phyloP scores from a whole-genome alignment of 768 basidiomycete species.

The Hypholoma fasciculare region DNA sequence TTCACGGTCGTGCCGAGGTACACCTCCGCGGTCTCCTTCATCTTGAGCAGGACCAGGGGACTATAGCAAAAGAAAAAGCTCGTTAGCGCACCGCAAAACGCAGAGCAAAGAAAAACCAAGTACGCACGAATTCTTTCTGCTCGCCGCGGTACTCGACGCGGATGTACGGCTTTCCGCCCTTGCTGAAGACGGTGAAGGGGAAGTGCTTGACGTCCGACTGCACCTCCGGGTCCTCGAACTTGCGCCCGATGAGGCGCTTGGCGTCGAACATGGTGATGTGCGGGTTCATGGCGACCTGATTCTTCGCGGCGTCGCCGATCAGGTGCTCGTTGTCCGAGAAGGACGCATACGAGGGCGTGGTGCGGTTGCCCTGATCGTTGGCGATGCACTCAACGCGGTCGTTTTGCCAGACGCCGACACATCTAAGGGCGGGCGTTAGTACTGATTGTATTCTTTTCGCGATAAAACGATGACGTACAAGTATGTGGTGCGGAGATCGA shows the following conservation, averaged over 20 bases:
- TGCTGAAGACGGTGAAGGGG: background rate
- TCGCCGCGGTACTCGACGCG: background rate
- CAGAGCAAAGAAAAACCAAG: background rate
- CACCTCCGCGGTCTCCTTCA: background rate
- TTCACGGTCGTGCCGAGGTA: background rate
- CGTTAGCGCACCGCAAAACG: background rate
- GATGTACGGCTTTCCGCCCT: background rate
- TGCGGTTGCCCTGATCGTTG: background rate
- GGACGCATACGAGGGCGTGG: background rate
- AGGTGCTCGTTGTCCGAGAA: background rate
- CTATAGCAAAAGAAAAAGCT: background rate
- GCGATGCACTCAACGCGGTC: slow-evolving; percentile 54
- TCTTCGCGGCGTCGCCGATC: background rate
- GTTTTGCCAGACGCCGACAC: slow-evolving; percentile 99
- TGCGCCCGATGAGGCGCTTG: background rate
- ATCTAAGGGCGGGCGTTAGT: slow-evolving; percentile 47
- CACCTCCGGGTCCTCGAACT: background rate
- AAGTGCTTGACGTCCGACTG: background rate
- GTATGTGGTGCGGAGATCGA: slow-evolving; percentile 97
- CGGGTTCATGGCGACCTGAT: background rate
- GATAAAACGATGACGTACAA: slow-evolving; percentile 53
- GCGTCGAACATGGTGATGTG: background rate
- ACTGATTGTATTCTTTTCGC: background rate
- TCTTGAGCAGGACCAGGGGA: background rate
- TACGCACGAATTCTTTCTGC: background rate